phyloP scores from a whole-genome alignment of 2,329 filamentous ascomycete species.

The Aspergillus melleus region DNA sequence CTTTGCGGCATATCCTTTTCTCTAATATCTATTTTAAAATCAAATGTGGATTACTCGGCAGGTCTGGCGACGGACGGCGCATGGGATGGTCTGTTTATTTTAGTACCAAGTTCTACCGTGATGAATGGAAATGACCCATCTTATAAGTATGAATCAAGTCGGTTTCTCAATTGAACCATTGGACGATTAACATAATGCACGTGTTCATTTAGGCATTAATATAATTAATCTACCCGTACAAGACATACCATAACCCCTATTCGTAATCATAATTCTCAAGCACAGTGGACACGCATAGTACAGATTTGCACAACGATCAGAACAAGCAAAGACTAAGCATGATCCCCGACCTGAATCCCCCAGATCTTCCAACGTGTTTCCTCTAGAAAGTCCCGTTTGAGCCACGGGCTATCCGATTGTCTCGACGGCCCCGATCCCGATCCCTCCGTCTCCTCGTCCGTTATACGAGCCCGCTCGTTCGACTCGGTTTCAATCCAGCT shows the following conservation, averaged over 20 bases:
- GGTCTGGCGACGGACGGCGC: too few species aligned
- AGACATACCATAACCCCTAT: not conserved
- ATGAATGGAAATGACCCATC: not conserved
- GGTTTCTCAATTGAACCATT: not conserved
- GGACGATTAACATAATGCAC: not conserved
- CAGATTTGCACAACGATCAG: not conserved
- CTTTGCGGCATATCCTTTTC: not conserved
- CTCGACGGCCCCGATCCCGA: conserved; percentile 25
- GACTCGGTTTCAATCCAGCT: conserved; percentile 59
- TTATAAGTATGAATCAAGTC: not conserved
- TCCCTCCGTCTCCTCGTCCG: conserved; percentile 40
- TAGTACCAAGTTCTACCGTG: not conserved
- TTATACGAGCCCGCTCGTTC: conserved; percentile 18
- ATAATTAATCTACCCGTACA: not conserved
- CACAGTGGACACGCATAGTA: not conserved
- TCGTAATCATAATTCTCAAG: not conserved
- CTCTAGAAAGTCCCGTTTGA: conserved; percentile 41
- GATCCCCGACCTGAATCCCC: conserved; percentile 34
- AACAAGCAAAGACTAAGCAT: conserved; percentile 1
- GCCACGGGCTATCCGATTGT: conserved; percentile 35
- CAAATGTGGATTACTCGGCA: not conserved
- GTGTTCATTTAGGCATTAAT: not conserved
- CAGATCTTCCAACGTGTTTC: conserved; percentile 44
- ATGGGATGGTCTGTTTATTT: not conserved
- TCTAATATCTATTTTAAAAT: not conserved